phyloP scores from a whole-genome alignment of 805 yeast species.

The Kodamaea hsintzibuensis region DNA sequence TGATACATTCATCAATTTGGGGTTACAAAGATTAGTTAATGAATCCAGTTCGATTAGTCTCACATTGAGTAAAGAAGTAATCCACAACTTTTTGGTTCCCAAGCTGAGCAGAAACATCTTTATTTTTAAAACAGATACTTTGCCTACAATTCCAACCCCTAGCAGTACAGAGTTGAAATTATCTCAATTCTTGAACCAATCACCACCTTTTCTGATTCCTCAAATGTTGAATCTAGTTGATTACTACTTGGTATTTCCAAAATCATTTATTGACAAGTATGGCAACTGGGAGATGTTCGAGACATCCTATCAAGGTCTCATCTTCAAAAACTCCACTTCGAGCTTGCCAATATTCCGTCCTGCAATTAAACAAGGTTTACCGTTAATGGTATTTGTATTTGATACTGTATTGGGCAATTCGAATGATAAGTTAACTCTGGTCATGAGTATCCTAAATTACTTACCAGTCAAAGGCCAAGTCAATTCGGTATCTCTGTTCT shows the following conservation, averaged over 20 bases:
- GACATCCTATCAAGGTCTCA: slow-evolving; percentile 13
- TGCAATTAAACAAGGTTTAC: slow-evolving; percentile 22
- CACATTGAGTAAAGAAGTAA: slow-evolving; percentile 6
- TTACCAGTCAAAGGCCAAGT: slow-evolving; percentile 10
- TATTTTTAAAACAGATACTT: slow-evolving; percentile 36
- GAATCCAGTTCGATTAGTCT: slow-evolving; percentile 10
- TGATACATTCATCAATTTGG: slow-evolving; percentile 22
- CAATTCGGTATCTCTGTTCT: slow-evolving; percentile 22
- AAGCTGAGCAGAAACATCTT: slow-evolving; percentile 34
- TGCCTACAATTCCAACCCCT: slow-evolving; percentile 14
- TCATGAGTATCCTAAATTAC: slow-evolving; percentile 24
- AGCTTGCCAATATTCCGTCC: slow-evolving; percentile 30
- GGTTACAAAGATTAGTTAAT: slow-evolving; percentile 19
- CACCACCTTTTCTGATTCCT: slow-evolving; percentile 43
- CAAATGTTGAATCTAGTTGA: slow-evolving; percentile 34
- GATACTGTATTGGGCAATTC: slow-evolving; percentile 11
- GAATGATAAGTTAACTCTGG: slow-evolving; percentile 14
- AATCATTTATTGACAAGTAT: slow-evolving; percentile 11
- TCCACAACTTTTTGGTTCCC: slow-evolving; percentile 26
- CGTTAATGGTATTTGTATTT: slow-evolving; percentile 41
- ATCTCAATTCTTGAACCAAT: slow-evolving; percentile 25
- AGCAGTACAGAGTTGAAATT: slow-evolving; percentile 15
- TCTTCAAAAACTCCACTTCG: slow-evolving; percentile 12
- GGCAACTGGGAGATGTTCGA: slow-evolving; percentile 8
- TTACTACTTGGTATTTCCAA: slow-evolving; percentile 41